Base-by-base conservation (phyloP, 2,329 filamentous ascomycete species). In the Fusarium paranaense region DNA sequence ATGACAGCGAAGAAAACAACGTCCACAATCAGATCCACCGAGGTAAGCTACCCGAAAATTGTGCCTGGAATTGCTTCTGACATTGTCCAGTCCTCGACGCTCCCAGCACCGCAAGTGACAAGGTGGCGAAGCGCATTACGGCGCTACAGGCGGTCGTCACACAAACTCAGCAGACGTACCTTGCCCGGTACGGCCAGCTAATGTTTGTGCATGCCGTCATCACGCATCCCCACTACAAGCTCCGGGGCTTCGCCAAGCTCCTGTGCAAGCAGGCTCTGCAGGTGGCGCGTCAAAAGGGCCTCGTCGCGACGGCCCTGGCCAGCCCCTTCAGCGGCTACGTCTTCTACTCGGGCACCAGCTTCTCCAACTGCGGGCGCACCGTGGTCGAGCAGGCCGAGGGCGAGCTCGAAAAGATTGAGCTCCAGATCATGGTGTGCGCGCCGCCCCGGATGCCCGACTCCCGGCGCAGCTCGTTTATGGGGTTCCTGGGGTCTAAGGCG, bases 151-250 rank as follows among this genome's bases (percentile, higher is more conserved):
- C 57, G 30, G 72, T 70, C 59, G 74, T 74, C 14, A 62, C 62
- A 33, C 52, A 74, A 30, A 72, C 69, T 9, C 72, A 74, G 66
- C 72, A 74, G 40, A 74, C 69, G 3, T 75, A 75, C 52, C 72
- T 74, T 22, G 61, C 47, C 35, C 69, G 62, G 27, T 42, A 74
- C 37, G 62, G 58, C 20, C 61, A 75, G 25, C n/a, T 74, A 35
- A 67, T 74, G 56, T 74, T 74, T 45, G 65, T 74, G 40, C 72
- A 74, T 73, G 72, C 72, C 72, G 72, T 74, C 72, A 75, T 74
- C 66, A 74, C 72, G 40, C 72, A 74, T 60, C 72, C 72, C 16
- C 72, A 74, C 62, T 69, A 67, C 65, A 74, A 70, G 45, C 72
- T 66, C 38, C 72, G 74, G 54, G 72, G 72, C 10, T 75, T 62